Evolutionary conservation across 2,329 filamentous ascomycete species (phyloP), one percentile per base, ranked within the genome.

Genomic region (Scleromitrula shiraiana): DNA sequence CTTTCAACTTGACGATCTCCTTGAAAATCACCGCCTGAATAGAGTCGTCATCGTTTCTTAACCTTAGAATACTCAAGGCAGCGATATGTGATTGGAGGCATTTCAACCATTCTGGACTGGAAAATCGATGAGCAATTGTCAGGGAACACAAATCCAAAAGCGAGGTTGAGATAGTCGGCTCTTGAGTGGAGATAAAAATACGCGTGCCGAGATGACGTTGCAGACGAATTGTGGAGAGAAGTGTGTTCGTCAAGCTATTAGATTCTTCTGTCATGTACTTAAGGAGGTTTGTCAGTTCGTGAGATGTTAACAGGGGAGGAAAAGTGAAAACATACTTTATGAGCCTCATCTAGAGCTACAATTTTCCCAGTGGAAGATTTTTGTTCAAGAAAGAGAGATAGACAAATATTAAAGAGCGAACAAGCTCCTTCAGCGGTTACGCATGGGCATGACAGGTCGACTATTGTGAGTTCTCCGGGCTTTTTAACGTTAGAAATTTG

Each of bases 371-470:
- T 59, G 0, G 63, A 55, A 0, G 56, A 53, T 0, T 71, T 64
- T 39, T 77, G 70, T 50, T 83, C 76, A 0, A 87, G 64, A 58
- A 87, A 88, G 0, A 86, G 65, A 2, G 72, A 72, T 1, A 91
- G 68, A 17, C 78, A 83, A 33, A 89, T 82, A 45, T 84, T 81
- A 64, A 91, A 91, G 0, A 91, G 67, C 0, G 77, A 71, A 58
- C 85, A 91, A 0, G 84, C 84, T 30, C 76, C 78, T 20, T 80
- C 75, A 0, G 78, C 64, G 0, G 81, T 81, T 5, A 89, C 69
- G 54, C 83, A 88, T 0, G 84, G 82, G 59, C 84, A 87, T 0
- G 79, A 85, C 0, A 93, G 67, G 56, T 93, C 86, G 5, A 89
- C 68, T 41, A 87, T 83, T 0, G 78, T 85, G 0, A 85, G 64